These are phyloP conservation scores for Cupressus sempervirens DNA, from an alignment of 75 land plant species.

Conservation along the genomic window DNA sequence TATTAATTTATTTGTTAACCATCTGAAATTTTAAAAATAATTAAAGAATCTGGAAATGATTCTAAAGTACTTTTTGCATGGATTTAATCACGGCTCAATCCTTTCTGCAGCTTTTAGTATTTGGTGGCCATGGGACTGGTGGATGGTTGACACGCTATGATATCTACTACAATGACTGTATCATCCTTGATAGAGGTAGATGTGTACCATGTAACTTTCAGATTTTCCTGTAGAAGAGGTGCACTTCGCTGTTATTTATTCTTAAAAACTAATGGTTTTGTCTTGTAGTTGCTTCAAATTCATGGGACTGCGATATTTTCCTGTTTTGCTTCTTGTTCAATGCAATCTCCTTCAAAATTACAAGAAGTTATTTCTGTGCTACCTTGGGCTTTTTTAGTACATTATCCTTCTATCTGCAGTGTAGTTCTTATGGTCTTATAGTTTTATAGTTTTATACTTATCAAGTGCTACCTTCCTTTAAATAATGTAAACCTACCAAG, in stretches of 20 bases:
- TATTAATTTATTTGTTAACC: not conserved
- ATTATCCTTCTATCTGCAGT: not conserved
- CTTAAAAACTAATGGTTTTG: not conserved
- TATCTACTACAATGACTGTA: constrained; percentile 83
- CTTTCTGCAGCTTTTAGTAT: constrained; percentile 72
- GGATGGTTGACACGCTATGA: constrained; percentile 99
- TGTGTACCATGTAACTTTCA: not conserved
- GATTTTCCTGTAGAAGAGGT: not conserved
- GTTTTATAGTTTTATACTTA: not conserved
- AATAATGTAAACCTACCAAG: not conserved
- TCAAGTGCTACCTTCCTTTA: not conserved
- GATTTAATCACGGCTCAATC: not conserved
- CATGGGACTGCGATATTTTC: not conserved
- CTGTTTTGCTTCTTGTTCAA: not conserved
- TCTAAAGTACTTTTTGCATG: not conserved
- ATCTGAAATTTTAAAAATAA: not conserved
- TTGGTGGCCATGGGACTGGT: constrained; percentile 98
- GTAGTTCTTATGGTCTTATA: not conserved
- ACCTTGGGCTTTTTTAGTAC: not conserved
- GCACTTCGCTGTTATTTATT: not conserved
- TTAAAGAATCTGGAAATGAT: not conserved
- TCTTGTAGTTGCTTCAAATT: not conserved
- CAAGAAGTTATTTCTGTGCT: not conserved
- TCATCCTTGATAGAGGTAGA: constrained; percentile 88
- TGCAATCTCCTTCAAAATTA: not conserved